Conservation (phyloP, 2,329 filamentous ascomycete genomes). For the Colletotrichum brevisporum region DNA sequence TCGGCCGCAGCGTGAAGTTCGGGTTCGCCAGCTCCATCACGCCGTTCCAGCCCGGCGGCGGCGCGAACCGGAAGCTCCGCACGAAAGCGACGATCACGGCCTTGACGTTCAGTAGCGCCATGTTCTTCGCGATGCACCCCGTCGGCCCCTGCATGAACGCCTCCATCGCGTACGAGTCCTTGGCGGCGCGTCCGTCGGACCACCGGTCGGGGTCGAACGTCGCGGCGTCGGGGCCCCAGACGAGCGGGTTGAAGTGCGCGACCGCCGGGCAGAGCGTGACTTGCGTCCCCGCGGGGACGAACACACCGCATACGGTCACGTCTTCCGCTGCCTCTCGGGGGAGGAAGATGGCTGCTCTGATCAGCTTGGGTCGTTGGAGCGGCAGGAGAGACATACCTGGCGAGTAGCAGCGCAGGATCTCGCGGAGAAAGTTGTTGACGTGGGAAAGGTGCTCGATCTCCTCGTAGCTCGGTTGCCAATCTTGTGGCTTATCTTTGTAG, state of each 20-base stretch:
- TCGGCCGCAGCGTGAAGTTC: conserved; percentile 40
- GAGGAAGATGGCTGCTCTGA: conserved; percentile 41
- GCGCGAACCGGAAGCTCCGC: conserved; percentile 30
- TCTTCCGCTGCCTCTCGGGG: conserved; percentile 45
- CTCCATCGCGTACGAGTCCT: conserved; percentile 45
- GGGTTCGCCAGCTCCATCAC: conserved; percentile 36
- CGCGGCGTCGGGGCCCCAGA: conserved; percentile 49
- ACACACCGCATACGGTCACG: conserved; percentile 46
- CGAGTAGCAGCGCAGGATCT: conserved; percentile 54
- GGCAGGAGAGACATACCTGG: conserved; percentile 41
- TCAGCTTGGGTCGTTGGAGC: neutral
- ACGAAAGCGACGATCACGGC: conserved; percentile 34
- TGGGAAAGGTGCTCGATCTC: conserved; percentile 62
- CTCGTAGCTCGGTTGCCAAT: conserved; percentile 53
- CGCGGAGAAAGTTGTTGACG: conserved; percentile 54
- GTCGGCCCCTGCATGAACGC: conserved; percentile 44
- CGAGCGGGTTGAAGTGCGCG: conserved; percentile 44
- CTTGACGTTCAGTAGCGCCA: conserved; percentile 40
- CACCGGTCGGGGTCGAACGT: conserved; percentile 49
- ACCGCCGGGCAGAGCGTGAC: conserved; percentile 47
- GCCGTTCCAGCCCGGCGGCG: conserved; percentile 17
- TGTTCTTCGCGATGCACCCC: conserved; percentile 40
- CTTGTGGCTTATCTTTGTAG: conserved; percentile 49
- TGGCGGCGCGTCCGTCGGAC: conserved; percentile 44
- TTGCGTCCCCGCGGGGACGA: conserved; percentile 48